Conservation (phyloP, 306 rosid species). For the Fragaria vesca region DNA sequence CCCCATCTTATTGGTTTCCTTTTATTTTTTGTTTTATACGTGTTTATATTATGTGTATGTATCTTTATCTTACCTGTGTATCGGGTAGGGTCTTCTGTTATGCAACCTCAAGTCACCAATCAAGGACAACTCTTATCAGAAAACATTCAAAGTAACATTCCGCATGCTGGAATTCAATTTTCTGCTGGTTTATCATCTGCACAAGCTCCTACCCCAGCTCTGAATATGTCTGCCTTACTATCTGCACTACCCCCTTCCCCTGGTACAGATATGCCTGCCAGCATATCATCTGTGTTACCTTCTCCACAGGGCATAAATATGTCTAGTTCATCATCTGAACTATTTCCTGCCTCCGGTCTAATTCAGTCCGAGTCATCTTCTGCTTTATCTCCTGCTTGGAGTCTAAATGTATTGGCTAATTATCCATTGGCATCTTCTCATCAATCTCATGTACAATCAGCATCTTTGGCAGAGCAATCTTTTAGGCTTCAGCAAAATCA, state of each 20-base stretch:
- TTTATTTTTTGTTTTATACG: neutral
- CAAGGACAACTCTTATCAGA: constrained; percentile 66
- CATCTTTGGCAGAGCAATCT: constrained; percentile 50
- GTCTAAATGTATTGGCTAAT: constrained; percentile 21
- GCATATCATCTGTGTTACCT: neutral
- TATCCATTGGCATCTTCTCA: constrained; percentile 74
- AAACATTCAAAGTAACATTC: constrained; percentile 54
- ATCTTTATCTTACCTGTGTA: constrained; percentile 4
- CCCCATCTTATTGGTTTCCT: neutral
- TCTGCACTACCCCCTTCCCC: neutral
- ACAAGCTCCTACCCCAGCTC: constrained; percentile 54
- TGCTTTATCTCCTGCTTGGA: neutral
- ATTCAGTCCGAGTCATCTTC: neutral
- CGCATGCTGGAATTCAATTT: constrained; percentile 44
- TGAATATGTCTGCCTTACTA: constrained; percentile 40
- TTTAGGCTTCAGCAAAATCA: constrained; percentile 69
- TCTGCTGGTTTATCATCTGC: constrained; percentile 43
- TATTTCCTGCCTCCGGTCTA: neutral
- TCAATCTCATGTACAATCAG: constrained; percentile 57
- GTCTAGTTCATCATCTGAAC: neutral
- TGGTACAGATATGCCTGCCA: neutral
- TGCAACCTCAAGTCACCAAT: constrained; percentile 57
- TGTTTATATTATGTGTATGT: neutral
- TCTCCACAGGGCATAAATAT: neutral
- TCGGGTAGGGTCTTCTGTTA: constrained; percentile 44